Conservation (phyloP, 2,329 filamentous ascomycete genomes). For the Fusarium poae region DNA sequence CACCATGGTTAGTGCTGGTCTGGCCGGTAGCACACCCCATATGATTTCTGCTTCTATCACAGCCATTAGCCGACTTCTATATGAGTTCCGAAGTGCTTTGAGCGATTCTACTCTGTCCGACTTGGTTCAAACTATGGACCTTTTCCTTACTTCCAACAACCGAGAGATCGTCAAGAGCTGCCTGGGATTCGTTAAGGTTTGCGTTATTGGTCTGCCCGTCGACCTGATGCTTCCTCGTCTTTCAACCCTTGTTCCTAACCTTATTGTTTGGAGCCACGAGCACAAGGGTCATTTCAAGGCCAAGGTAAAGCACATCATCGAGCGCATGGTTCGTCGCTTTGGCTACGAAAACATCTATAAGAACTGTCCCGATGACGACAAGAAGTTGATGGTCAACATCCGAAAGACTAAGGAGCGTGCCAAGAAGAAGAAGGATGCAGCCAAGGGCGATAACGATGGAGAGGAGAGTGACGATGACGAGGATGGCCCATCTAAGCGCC, state of each 20-base stretch:
- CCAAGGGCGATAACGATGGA: constrained; percentile 67
- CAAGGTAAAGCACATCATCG: constrained; percentile 98
- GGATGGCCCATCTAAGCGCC: constrained; percentile 62
- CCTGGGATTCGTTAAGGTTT: constrained; percentile 96
- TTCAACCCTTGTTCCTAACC: constrained; percentile 82
- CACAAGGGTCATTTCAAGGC: constrained; percentile 97
- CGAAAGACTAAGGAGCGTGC: constrained; percentile 92
- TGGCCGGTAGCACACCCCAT: constrained; percentile 92
- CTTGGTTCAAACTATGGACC: constrained; percentile 92
- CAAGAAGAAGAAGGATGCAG: constrained; percentile 87
- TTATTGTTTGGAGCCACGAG: constrained; percentile 97
- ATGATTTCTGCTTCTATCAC: constrained; percentile 99
- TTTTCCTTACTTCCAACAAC: constrained; percentile 96
- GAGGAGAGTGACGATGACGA: constrained; percentile 70
- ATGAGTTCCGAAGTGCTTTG: constrained; percentile 84
- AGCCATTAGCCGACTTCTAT: constrained; percentile 91
- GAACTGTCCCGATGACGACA: constrained; percentile 85
- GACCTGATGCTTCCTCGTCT: constrained; percentile 84
- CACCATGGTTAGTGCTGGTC: constrained; percentile 96
- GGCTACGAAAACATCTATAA: constrained; percentile 84
- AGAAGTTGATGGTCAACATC: constrained; percentile 92
- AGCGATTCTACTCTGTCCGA: constrained; percentile 79
- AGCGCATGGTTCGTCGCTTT: constrained; percentile 92
- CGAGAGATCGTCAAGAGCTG: constrained; percentile 96
- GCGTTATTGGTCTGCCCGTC: constrained; percentile 85